Percentiles rank a stretch among this genome's conserved stretches.
Evolutionary conservation across 176 grass and related monocot species (phyloP).

Genomic region (Aegilops sharonensis): DNA sequence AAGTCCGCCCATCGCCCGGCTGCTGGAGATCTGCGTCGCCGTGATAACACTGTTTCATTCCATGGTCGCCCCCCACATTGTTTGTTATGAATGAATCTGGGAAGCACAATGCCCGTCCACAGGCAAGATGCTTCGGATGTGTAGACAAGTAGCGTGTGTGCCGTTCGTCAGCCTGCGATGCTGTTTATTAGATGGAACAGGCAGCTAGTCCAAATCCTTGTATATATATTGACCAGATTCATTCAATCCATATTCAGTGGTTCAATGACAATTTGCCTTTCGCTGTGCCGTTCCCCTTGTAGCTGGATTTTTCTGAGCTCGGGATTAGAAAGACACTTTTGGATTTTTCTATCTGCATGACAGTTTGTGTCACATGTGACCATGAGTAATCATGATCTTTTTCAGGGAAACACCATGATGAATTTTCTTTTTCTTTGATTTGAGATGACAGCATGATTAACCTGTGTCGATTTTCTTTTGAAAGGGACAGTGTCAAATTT

Average conservation of each 20-base stretch:
- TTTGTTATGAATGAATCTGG: slow-evolving; percentile 41
- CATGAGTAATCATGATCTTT: background rate
- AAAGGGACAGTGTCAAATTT: background rate
- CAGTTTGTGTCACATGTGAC: background rate
- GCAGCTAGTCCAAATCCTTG: slow-evolving; percentile 33
- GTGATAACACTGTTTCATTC: slow-evolving; percentile 9
- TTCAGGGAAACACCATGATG: background rate
- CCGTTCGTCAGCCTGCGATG: background rate
- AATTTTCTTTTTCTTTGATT: background rate
- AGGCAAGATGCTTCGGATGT: slow-evolving; percentile 38
- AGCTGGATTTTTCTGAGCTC: background rate
- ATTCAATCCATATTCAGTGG: slow-evolving; percentile 46
- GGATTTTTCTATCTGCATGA: background rate
- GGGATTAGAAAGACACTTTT: too few relatives aligned
- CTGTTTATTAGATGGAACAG: slow-evolving; percentile 37
- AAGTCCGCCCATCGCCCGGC: background rate
- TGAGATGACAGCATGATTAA: background rate
- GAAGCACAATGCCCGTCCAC: slow-evolving; percentile 24
- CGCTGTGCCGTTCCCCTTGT: background rate
- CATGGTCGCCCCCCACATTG: slow-evolving; percentile 25
- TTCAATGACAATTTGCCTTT: slow-evolving; percentile 16
- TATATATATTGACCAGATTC: slow-evolving; percentile 53
- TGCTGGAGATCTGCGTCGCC: background rate
- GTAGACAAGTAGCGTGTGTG: slow-evolving; percentile 32
- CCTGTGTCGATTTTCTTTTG: too few relatives aligned